Evolutionary conservation across 495 filamentous ascomycete species (phyloP), one percentile per base, ranked within the genome.

Genomic region (Pseudevernia furfuracea): DNA sequence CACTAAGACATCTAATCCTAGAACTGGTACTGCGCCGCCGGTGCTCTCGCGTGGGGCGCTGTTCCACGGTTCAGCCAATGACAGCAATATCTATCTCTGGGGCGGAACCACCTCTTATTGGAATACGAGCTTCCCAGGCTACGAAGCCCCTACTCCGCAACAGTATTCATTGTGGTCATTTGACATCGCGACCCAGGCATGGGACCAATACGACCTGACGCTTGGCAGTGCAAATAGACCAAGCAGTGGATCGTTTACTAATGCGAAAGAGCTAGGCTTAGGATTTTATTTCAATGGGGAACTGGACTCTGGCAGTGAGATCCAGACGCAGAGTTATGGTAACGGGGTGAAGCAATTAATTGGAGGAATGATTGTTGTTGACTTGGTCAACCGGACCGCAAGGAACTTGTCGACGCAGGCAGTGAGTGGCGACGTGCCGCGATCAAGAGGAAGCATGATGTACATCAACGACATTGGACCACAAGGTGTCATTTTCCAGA

Each of bases 261-360:
- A 52, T 1, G 46, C 23, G 9, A 23, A 12, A 28, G 46, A 52
- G 11, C 23, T 12, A 52, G 46, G 73, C 8, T 67, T 78, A 1
- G 74, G 61, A 15, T 79, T 80, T 64, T 80, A 72, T 53, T 68
- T 81, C 48, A 78, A 78, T 64, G 78, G 77, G 1, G 65, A 71
- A 58, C 65, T 79, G 44, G 74, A 80, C 61, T 67, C 67, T 34
- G 75, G 75, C 9, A 74, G 70, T 17, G 65, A 65, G 3, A 19
- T 53, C 17, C 39, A 66, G 12, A 74, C 72, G 0, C 36, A 60
- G 30, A 46, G 30, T 28, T 60, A 73, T 7, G 69, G 53, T 19
- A 9, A 49, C 25, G 61, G 66, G 15, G 43, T 23, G 9, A 68
- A 65, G 17, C 30, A 67, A 19, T 74, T 71, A 44, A 53, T 77